phyloP scores from a whole-genome alignment of 345 rosid genomes.

The Arabidopsis suecica region DNA sequence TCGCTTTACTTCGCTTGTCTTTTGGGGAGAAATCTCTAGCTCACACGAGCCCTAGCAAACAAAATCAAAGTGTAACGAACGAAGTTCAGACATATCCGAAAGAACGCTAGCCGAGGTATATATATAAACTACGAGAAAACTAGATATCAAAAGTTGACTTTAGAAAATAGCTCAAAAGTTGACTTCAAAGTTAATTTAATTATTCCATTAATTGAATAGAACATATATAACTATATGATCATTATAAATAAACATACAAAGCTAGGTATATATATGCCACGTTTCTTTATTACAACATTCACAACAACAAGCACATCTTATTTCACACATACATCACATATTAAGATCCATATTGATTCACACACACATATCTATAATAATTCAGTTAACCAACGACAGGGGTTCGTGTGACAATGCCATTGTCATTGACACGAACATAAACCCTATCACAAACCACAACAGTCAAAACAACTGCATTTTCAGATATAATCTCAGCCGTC shows the following conservation, averaged over 20 bases:
- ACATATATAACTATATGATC: background rate
- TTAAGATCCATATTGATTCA: constrained; percentile 19
- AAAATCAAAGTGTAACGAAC: too few species aligned
- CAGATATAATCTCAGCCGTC: constrained; percentile 43
- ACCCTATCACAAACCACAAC: constrained; percentile 52
- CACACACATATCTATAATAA: background rate
- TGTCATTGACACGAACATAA: constrained; percentile 49
- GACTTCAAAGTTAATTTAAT: too few species aligned
- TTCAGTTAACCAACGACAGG: constrained; percentile 45
- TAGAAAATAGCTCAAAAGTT: too few species aligned
- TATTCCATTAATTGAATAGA: too few species aligned
- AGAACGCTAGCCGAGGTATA: too few species aligned
- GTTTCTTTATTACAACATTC: constrained; percentile 19
- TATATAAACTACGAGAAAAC: too few species aligned
- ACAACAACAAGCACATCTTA: constrained; percentile 15
- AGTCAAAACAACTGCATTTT: constrained; percentile 43
- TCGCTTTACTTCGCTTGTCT: too few species aligned
- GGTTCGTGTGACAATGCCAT: constrained; percentile 45
- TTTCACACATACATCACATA: constrained; percentile 12
- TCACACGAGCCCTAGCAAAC: too few species aligned
- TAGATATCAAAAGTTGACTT: too few species aligned
- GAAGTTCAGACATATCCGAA: too few species aligned
- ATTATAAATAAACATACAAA: constrained; percentile 5
- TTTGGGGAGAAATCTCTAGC: too few species aligned
- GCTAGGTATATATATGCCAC: constrained; percentile 18